These are phyloP conservation scores for Mycena albidolilacea DNA, from an alignment of 768 basidiomycete genomes.

Conservation along the genomic window DNA sequence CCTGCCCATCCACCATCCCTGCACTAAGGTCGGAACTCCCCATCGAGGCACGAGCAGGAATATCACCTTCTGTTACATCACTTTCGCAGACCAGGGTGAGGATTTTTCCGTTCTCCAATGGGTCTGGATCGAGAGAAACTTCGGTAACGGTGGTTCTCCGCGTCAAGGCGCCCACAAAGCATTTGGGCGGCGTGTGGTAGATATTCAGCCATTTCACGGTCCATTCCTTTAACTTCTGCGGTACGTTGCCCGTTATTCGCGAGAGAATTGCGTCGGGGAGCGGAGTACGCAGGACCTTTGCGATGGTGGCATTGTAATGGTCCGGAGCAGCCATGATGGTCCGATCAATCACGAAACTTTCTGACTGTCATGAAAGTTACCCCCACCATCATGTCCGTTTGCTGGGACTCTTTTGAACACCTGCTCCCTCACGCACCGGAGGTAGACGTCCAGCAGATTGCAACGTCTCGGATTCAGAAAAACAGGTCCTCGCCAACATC, in stretches of 20 bases:
- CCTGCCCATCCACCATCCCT: conserved; percentile 62
- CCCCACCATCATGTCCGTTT: not conserved
- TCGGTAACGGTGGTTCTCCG: conserved; percentile 27
- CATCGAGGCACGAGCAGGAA: conserved; percentile 14
- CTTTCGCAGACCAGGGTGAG: conserved; percentile 56
- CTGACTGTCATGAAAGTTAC: too few species aligned
- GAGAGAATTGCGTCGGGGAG: conserved; percentile 44
- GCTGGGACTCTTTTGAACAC: conserved; percentile 33
- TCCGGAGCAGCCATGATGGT: not conserved
- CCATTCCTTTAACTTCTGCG: conserved; percentile 53
- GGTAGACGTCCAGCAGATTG: conserved; percentile 52
- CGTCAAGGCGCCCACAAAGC: conserved; percentile 37
- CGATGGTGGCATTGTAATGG: not conserved
- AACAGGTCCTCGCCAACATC: conserved; percentile 50
- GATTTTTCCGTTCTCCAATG: conserved; percentile 23
- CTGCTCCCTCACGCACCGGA: conserved; percentile 37
- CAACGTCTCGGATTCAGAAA: conserved; percentile 57
- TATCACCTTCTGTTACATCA: conserved; percentile 60
- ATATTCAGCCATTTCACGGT: conserved; percentile 56
- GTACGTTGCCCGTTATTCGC: conserved; percentile 54
- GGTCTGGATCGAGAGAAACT: conserved; percentile 29
- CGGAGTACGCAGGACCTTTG: conserved; percentile 38
- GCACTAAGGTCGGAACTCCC: conserved; percentile 2
- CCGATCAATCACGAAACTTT: not conserved
- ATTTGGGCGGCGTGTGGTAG: conserved; percentile 38